phyloP scores from a whole-genome alignment of 495 filamentous ascomycete species.

The Rostrohypoxylon terebratum region DNA sequence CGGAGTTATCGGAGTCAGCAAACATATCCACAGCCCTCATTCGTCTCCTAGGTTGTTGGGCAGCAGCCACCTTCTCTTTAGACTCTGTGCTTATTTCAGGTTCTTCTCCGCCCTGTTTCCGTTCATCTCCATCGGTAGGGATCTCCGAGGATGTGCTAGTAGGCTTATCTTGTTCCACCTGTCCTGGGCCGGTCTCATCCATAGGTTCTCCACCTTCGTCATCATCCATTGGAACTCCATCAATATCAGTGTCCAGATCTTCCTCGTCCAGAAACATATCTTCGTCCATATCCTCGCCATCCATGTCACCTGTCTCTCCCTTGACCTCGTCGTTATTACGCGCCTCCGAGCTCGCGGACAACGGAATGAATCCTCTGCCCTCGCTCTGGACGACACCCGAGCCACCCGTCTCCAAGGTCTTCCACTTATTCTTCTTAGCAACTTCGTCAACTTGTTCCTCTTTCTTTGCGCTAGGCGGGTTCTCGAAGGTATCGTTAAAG shows the following conservation, averaged over 20 bases:
- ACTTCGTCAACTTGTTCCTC: conserved; percentile 61
- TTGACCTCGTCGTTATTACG: conserved; percentile 39
- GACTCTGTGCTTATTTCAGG: not conserved
- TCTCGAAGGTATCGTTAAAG: conserved; percentile 78
- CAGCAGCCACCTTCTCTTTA: conserved; percentile 25
- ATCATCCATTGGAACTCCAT: conserved; percentile 62
- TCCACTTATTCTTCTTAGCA: conserved; percentile 75
- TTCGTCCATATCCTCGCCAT: conserved; percentile 65
- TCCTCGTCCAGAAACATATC: conserved; percentile 60
- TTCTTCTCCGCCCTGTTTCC: conserved; percentile 42
- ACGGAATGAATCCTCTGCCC: conserved; percentile 51
- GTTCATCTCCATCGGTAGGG: conserved; percentile 48
- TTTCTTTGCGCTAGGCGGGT: conserved; percentile 71
- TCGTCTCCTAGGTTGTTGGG: conserved; percentile 61
- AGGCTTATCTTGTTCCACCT: conserved; percentile 46
- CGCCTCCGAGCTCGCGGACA: conserved; percentile 30
- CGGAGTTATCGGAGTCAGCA: conserved; percentile 69
- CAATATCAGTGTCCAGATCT: conserved; percentile 61
- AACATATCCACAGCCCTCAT: conserved; percentile 96
- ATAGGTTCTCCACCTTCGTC: conserved; percentile 53
- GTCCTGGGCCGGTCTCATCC: conserved; percentile 52
- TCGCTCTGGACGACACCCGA: conserved; percentile 52
- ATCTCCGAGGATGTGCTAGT: conserved; percentile 40
- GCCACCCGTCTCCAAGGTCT: conserved; percentile 70
- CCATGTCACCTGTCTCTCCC: conserved; percentile 49